phyloP scores from a whole-genome alignment of 2,329 filamentous ascomycete genomes.

The Ophiostoma australiae region DNA sequence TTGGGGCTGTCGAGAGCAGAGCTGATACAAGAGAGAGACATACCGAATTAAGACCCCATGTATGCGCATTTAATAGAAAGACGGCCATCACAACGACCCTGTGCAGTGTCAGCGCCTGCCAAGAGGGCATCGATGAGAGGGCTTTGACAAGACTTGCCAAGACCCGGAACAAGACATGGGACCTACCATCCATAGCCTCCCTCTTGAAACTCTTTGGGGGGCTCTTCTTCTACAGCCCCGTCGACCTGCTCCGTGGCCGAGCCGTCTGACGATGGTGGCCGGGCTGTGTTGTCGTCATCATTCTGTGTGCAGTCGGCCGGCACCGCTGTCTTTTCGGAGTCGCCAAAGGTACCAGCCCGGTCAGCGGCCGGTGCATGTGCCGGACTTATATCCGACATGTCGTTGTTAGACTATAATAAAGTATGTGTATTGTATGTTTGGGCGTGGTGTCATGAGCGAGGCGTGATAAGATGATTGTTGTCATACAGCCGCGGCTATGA shows the following conservation, averaged over 20 bases:
- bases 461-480: neutral
- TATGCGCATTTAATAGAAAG: slow-evolving; percentile 61
- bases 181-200: slow-evolving; percentile 53
- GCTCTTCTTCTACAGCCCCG: slow-evolving; percentile 22
- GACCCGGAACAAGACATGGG: neutral
- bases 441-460: neutral
- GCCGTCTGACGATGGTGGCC: neutral
- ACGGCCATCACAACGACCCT: slow-evolving; percentile 50
- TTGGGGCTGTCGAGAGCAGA: neutral
- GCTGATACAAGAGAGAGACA: slow-evolving; percentile 28
- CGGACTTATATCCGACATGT: neutral
- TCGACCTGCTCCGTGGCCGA: slow-evolving; percentile 15
- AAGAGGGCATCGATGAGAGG: neutral
- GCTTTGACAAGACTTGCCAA: slow-evolving; percentile 5
- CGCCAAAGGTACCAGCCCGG: neutral
- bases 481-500: neutral
- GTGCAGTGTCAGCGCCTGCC: neutral
- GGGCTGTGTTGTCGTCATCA: neutral
- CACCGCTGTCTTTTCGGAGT: neutral
- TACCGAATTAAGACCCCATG: slow-evolving; percentile 68
- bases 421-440: neutral
- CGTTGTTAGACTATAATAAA: neutral
- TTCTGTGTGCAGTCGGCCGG: neutral
- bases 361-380: neutral
- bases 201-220: slow-evolving; percentile 41